Evolutionary conservation across 176 grass and related monocot genomes (phyloP).

Genomic region (Metroxylon sagu): DNA sequence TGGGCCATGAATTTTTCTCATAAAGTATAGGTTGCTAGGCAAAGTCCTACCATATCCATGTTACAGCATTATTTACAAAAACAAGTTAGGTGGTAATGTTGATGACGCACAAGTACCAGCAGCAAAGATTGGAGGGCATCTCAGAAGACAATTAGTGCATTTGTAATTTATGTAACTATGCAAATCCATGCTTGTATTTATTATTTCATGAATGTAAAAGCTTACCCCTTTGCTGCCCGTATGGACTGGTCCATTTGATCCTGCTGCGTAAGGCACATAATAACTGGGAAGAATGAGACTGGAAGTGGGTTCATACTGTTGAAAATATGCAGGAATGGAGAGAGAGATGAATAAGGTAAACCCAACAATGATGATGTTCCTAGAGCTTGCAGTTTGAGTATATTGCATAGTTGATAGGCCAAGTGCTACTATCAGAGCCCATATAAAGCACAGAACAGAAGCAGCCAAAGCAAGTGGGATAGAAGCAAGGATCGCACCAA

Average conservation of each 20-base stretch:
- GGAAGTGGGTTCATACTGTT: constrained; percentile 72
- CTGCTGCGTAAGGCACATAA: constrained; percentile 72
- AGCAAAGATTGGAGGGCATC: no score
- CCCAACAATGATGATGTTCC: constrained; percentile 94
- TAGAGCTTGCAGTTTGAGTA: constrained; percentile 92
- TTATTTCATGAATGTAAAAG: constrained; percentile 2
- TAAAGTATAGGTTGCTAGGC: no score
- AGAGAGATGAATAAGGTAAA: constrained; percentile 96
- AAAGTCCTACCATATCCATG: no score
- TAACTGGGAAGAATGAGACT: constrained; percentile 84
- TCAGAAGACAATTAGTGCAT: no score
- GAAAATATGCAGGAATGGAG: constrained; percentile 78
- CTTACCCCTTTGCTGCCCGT: constrained; percentile 60
- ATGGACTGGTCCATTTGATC: constrained; percentile 69
- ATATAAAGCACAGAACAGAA: constrained; percentile 89
- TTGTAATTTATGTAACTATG: no score
- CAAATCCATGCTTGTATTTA: no score
- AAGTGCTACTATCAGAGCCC: constrained; percentile 79
- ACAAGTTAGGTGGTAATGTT: no score
- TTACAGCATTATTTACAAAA: no score
- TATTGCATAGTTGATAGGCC: constrained; percentile 82
- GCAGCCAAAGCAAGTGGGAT: constrained; percentile 73
- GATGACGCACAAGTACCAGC: no score
- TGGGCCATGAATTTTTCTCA: no score
- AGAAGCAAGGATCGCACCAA: constrained; percentile 82